phyloP scores from a whole-genome alignment of 2,329 filamentous ascomycete genomes.

The Hawksworthiomyces lignivorus region DNA sequence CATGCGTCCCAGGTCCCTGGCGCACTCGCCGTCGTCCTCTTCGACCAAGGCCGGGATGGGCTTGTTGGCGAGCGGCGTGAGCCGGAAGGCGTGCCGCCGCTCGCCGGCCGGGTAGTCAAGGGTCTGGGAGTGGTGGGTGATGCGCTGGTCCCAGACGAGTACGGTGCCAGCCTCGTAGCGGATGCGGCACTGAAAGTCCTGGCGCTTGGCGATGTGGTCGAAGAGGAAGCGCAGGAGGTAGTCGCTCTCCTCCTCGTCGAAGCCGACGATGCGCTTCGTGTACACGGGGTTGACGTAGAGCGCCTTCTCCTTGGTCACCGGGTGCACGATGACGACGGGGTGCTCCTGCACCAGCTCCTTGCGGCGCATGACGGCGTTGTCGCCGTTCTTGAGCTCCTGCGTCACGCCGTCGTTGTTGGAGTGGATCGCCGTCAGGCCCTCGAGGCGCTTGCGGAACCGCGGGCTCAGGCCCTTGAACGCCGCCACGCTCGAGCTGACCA shows the following conservation, averaged over 20 bases:
- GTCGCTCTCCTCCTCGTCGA: slow-evolving; percentile 81
- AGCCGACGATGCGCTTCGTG: slow-evolving; percentile 62
- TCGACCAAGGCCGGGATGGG: slow-evolving; percentile 29
- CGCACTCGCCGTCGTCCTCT: slow-evolving; percentile 14
- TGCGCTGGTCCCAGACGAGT: slow-evolving; percentile 9
- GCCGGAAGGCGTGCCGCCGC: slow-evolving; percentile 20
- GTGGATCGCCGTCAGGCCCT: slow-evolving; percentile 8
- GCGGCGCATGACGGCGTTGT: slow-evolving; percentile 5
- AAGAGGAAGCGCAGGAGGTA: neutral
- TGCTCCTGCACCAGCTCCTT: slow-evolving; percentile 59
- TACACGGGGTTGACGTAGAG: slow-evolving; percentile 58
- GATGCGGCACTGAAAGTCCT: slow-evolving; percentile 6
- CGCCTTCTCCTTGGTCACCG: slow-evolving; percentile 73
- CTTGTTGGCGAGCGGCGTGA: slow-evolving; percentile 28
- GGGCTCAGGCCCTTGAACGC: slow-evolving; percentile 4
- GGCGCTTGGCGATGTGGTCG: slow-evolving; percentile 8
- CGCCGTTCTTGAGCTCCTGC: slow-evolving; percentile 4
- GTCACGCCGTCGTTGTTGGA: slow-evolving; percentile 5
- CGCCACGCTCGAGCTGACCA: slow-evolving; percentile 5
- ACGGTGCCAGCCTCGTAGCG: slow-evolving; percentile 6
- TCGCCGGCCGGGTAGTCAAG: slow-evolving; percentile 15
- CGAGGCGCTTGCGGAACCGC: slow-evolving; percentile 5
- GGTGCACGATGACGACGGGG: slow-evolving; percentile 75
- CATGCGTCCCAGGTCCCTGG: slow-evolving; percentile 10
- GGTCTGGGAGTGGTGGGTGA: slow-evolving; percentile 18